phyloP scores from a whole-genome alignment of 768 basidiomycete species.

The Leccinum longicurvipes region DNA sequence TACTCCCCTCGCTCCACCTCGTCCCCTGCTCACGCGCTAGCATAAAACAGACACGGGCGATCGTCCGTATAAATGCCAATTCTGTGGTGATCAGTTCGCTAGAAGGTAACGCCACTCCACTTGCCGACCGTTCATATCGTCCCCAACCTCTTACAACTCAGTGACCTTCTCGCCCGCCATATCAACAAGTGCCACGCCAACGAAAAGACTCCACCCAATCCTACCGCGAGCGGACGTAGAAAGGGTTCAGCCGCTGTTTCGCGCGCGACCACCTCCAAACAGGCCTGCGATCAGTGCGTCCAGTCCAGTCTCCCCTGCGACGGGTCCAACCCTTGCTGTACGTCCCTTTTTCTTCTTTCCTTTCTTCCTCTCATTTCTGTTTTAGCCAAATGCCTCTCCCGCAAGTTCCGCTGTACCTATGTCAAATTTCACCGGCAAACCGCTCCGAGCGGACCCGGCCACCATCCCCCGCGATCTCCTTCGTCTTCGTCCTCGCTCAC shows the following conservation, averaged over 20 bases:
- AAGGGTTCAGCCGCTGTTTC: conserved; percentile 67
- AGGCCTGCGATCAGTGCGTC: conserved; percentile 84
- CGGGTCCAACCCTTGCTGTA: conserved; percentile 75
- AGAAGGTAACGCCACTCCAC: conserved; percentile 51
- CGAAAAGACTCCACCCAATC: conserved; percentile 50
- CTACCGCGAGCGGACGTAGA: conserved; percentile 42
- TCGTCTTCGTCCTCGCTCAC: conserved; percentile 28
- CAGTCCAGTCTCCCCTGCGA: conserved; percentile 73
- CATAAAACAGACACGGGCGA: conserved; percentile 72
- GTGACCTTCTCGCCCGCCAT: conserved; percentile 82
- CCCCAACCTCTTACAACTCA: conserved; percentile 25
- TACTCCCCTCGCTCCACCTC: conserved; percentile 21
- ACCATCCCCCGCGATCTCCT: conserved; percentile 39
- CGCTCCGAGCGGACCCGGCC: conserved; percentile 73
- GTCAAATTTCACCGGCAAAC: conserved; percentile 84
- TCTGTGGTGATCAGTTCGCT: conserved; percentile 89
- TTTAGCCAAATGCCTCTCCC: conserved; percentile 68
- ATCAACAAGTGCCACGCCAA: conserved; percentile 85
- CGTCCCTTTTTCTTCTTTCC: conserved; percentile 23
- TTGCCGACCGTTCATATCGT: conserved; percentile 2
- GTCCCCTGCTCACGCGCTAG: background rate
- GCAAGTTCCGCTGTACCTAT: conserved; percentile 72
- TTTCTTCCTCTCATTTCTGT: background rate
- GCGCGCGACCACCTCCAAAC: conserved; percentile 74
- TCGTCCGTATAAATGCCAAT: conserved; percentile 84